These are phyloP conservation scores for Beta corolliflora DNA, from an alignment of 179 eudicot genomes.

Conservation along the genomic window DNA sequence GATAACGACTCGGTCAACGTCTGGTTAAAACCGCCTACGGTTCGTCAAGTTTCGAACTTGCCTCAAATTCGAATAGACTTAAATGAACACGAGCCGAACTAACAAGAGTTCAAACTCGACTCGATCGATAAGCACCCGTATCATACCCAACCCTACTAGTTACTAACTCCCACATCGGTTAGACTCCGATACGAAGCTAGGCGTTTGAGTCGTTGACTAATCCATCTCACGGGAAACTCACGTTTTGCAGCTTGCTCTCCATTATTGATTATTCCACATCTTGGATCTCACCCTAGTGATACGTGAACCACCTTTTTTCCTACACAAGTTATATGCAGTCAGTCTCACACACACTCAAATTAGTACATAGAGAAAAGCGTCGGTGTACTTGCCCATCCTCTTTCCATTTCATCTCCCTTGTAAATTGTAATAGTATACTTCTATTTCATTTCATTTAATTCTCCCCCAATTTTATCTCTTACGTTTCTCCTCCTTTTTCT, in stretches of 20 bases:
- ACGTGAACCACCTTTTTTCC: neutral
- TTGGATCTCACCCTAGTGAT: conserved; percentile 11
- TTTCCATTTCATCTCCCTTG: neutral
- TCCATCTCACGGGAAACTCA: neutral
- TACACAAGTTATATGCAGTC: neutral
- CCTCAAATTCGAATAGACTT: no score
- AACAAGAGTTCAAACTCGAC: no score
- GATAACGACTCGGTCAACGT: no score
- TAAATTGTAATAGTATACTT: no score
- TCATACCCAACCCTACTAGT: no score
- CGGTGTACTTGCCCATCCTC: neutral
- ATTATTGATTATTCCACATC: neutral
- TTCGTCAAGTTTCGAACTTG: no score
- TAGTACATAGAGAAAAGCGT: neutral
- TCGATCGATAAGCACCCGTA: no score
- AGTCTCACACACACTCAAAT: neutral
- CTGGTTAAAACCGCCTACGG: no score
- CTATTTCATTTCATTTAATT: neutral
- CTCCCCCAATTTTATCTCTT: conserved; percentile 18
- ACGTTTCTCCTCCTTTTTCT: conserved; percentile 4
- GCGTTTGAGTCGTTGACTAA: no score
- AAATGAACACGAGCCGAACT: no score
- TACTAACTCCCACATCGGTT: no score
- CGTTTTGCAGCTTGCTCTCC: neutral
- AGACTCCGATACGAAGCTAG: no score